Base-by-base conservation (phyloP, 2,329 filamentous ascomycete species). In the Verticillium tricorpus region DNA sequence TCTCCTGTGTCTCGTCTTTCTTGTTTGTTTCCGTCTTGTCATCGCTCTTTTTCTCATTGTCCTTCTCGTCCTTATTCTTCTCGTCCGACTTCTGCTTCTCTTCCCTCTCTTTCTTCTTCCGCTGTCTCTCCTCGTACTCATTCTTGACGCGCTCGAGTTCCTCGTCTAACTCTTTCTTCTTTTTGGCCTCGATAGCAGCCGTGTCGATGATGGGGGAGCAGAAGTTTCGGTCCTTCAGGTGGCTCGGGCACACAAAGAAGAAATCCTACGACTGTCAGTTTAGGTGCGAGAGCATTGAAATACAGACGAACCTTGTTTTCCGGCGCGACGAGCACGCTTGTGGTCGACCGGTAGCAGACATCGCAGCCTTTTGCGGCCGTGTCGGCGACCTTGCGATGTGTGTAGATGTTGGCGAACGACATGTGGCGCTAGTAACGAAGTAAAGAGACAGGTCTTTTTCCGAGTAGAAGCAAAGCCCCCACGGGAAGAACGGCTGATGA, bases 261-360 rank as follows among this genome's bases (percentile, higher is more conserved):
- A 93, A 96, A 73, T 97, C 93, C 82, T 82, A 65, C 9, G 6
- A 59, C 11, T 22, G 39, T 59, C 32, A 59, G 45, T 4, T 14
- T 17, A 2, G 8, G 8, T 7, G 15, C 9, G 15, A 25, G 12
- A 11, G 14, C 3, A 2, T 32, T 15, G 5, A 25, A 17, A n/a
- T 28, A 15, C 12, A 14, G 22, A 39, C 59, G 68, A 66, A 95
- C 93, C 86, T 94, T 95, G 70, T 92, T 93, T 70, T 96, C 93
- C 0, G 91, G 86, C 9, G 93, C 96, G 68, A 97, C 91, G 60
- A 99, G 81, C 19, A 98, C 94, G 67, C 89, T 96, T 7, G 89
- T 87, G 63, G 89, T 92, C 9, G 91, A 90, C 76, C 95, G 96
- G 80, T 89, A 96, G 82, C 95, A 98, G 65, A 98, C 87, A 75